phyloP scores from a whole-genome alignment of 306 rosid species.

The Pterocarpus santalinus region DNA sequence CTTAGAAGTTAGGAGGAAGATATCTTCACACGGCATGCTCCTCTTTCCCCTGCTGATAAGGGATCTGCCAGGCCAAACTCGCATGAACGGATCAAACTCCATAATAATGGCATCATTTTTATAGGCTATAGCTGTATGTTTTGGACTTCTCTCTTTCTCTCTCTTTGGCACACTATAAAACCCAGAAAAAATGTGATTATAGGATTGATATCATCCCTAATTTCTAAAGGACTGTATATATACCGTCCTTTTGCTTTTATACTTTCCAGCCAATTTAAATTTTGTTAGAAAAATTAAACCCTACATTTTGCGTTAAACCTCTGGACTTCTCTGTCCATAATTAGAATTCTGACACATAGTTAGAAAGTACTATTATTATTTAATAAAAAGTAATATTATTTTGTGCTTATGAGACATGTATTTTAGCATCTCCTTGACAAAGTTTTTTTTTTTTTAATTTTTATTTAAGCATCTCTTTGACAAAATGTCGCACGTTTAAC shows the following conservation, averaged over 20 bases:
- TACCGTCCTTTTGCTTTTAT: constrained; percentile 1
- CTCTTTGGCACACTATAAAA: not conserved
- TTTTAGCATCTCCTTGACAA: not conserved
- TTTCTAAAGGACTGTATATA: not conserved
- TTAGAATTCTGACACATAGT: constrained; percentile 11
- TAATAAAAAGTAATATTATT: not conserved
- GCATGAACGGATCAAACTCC: constrained; percentile 25
- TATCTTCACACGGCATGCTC: constrained; percentile 19
- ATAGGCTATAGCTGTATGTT: constrained; percentile 45
- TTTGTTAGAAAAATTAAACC: not conserved
- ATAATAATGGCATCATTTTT: constrained; percentile 21
- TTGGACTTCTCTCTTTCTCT: constrained; percentile 42
- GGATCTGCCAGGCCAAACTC: constrained; percentile 13
- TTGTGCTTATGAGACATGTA: not conserved
- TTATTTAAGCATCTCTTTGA: not conserved
- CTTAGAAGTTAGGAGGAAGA: constrained; percentile 36
- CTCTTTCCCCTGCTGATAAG: not conserved
- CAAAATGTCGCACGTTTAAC: constrained; percentile 30
- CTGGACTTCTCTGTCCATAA: constrained; percentile 25
- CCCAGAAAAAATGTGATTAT: constrained; percentile 10
- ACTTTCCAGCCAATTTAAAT: constrained; percentile 10
- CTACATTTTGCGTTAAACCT: not conserved
- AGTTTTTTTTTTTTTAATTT: too few relatives aligned
- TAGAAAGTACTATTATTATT: not conserved
- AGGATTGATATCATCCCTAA: not conserved